Evolutionary conservation across 1,139 yeast genomes (phyloP), one percentile per base, ranked within the genome.

Genomic region (Blastobotrys proliferans): DNA sequence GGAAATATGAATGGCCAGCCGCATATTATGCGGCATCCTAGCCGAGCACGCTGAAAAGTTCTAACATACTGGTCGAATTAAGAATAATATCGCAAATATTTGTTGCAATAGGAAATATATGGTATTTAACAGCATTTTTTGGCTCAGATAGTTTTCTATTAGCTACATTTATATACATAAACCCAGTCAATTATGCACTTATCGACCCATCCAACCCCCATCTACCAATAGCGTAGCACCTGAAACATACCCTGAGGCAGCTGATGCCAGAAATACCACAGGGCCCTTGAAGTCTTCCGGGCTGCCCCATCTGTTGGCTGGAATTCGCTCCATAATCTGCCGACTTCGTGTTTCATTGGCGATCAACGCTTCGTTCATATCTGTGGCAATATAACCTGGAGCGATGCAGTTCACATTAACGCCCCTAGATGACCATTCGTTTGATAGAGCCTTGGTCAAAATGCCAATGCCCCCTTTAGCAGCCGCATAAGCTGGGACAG

Each of bases 281-380:
- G 79, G 79, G 0, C 81, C 82, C 51, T 69, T 73, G 54, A 77
- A 73, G 52, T 77, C 83, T 33, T 72, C 75, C 2, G 77, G 70
- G 8, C 54, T 51, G 20, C 80, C 79, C 72, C 76, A 73, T 54
- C 80, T 62, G 5, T 70, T 71, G 24, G 68, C 68, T 3, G 81
- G 81, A 38, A 76, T 73, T 51, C 79, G 66, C 27, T 58, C 62
- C 44, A 68, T 49, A 45, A 75, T 64, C 38, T 62, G 61, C 1
- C 61, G 54, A 32, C 61, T 60, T 41, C 67, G 56, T 6, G 54
- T 65, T 19, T 63, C 59, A 47, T 67, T 59, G 14, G 62, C 60
- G 31, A 61, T 52, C 43, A 74, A 56, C 3, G 62, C 63, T 28
- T 61, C 64, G 18, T 75, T 73, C 73, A 77, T 67, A 46, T 75